Conservation (phyloP, 306 rosid species). For the Inga laurina region DNA sequence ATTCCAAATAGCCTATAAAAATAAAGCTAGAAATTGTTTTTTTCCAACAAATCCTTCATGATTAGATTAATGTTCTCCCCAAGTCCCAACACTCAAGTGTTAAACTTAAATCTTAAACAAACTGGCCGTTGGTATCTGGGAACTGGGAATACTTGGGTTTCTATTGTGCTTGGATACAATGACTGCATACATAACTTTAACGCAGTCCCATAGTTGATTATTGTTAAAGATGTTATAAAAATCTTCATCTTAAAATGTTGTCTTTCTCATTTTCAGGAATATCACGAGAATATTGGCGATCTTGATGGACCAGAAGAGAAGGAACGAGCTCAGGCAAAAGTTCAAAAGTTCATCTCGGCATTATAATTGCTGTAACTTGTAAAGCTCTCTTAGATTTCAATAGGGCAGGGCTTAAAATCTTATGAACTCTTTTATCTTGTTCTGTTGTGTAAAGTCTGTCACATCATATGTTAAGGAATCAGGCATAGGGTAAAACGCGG, state of each 20-base stretch:
- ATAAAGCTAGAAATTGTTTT: too few species aligned
- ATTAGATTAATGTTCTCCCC: neutral
- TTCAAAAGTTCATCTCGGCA: conserved; percentile 77
- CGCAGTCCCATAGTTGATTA: neutral
- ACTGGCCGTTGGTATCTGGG: too few species aligned
- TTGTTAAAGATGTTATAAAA: neutral
- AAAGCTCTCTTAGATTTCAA: conserved; percentile 5
- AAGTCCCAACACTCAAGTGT: neutral
- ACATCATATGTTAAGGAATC: neutral
- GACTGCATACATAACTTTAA: neutral
- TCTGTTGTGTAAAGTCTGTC: conserved; percentile 19
- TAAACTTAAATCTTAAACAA: too few species aligned
- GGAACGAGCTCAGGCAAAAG: conserved; percentile 82
- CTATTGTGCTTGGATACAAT: conserved; percentile 7
- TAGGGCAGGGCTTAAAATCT: conserved; percentile 8
- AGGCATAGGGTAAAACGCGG: conserved; percentile 8
- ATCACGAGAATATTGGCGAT: conserved; percentile 91
- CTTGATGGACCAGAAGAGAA: conserved; percentile 92
- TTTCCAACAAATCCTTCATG: neutral
- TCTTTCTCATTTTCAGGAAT: conserved; percentile 54
- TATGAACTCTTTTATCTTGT: neutral
- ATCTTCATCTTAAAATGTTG: conserved; percentile 16
- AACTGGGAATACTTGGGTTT: neutral
- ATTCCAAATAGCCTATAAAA: too few species aligned
- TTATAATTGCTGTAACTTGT: conserved; percentile 41